Evolutionary conservation across 2,329 filamentous ascomycete species (phyloP), one percentile per base, ranked within the genome.

Genomic region (Atkinsonella hypoxylon): DNA sequence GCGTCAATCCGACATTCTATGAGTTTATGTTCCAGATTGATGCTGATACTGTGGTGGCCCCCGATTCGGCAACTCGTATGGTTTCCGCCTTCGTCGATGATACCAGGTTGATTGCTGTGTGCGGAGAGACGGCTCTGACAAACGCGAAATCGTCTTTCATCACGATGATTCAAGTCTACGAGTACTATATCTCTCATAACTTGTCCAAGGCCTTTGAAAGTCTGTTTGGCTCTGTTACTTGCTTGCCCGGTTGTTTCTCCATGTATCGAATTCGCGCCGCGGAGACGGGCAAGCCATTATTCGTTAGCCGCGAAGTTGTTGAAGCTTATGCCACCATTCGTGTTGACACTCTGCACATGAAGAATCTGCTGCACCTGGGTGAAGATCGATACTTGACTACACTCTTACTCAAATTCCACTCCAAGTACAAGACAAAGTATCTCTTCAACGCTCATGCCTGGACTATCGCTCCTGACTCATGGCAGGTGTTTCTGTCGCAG

Each of bases 121-220:
- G 93, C 63, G 93, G 93, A 70, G 93, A 98, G 70, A 98, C 93
- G 0, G 86, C 86, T 15, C 76, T 98, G 45, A 90, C 85, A 55
- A 98, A 98, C 64, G 87, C 89, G 53, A 96, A 96, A 68, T 78
- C 85, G 7, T 96, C 91, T 1, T 89, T 94, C 63, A 82, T 95
- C 58, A 98, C 93, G 48, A 97, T 97, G 91, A 98, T 98, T 66
- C 93, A 98, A 70, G 91, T 98, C 34, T 98, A 97, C 75, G 91
- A 98, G 70, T 98, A 98, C 77, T 98, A 90, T 74, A 98, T 98
- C 62, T 97, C 91, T 48, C 91, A 98, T 75, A 95, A 97, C 66
- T 71, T 98, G 59, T 84, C 87, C 59, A 97, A 98, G 72, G 93
- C 91, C 12, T 98, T 98, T 66, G 91, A 97, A 70, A 93, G 87